Percentiles rank a stretch among this genome's conserved stretches.
Conservation (phyloP, 495 filamentous ascomycete genomes). For the Talaromyces nanjingensis region DNA sequence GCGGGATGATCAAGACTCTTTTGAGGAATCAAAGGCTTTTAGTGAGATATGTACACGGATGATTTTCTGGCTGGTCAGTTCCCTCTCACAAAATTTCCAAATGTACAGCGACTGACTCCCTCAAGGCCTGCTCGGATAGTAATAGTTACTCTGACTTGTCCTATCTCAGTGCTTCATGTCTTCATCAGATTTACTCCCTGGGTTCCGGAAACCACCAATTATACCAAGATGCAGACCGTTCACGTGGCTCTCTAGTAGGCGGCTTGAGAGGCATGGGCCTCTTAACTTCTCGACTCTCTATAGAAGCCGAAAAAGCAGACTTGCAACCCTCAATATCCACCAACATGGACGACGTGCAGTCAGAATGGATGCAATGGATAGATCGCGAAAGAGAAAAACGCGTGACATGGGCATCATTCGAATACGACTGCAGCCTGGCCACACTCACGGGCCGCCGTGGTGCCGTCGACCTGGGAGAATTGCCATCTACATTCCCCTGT, state of each 20-base stretch:
- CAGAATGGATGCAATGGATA: slow-evolving; percentile 6
- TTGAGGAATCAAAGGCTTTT: neutral
- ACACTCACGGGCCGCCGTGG: slow-evolving; percentile 2
- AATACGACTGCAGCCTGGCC: slow-evolving; percentile 6
- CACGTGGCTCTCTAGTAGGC: neutral
- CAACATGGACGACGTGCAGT: neutral
- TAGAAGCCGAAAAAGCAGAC: neutral
- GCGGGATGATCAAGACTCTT: neutral
- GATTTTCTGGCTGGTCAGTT: slow-evolving; percentile 6
- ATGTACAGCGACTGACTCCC: neutral
- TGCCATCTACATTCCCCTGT: slow-evolving; percentile 6
- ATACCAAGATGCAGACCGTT: slow-evolving; percentile 7
- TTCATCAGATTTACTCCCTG: slow-evolving; percentile 5
- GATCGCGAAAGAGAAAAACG: slow-evolving; percentile 1
- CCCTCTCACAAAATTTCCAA: neutral
- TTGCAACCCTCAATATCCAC: neutral
- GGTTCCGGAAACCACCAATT: slow-evolving; percentile 6
- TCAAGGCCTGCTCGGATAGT: neutral
- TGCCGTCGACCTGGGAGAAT: slow-evolving; percentile 4
- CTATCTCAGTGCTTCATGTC: slow-evolving; percentile 7
- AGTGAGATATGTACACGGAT: slow-evolving; percentile 5
- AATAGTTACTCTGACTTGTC: slow-evolving; percentile 4
- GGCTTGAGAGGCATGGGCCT: slow-evolving; percentile 1
- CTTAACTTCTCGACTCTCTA: neutral
- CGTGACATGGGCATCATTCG: slow-evolving; percentile 1